Evolutionary conservation across 2,329 filamentous ascomycete species (phyloP).

Genomic region (Nemania serpens): DNA sequence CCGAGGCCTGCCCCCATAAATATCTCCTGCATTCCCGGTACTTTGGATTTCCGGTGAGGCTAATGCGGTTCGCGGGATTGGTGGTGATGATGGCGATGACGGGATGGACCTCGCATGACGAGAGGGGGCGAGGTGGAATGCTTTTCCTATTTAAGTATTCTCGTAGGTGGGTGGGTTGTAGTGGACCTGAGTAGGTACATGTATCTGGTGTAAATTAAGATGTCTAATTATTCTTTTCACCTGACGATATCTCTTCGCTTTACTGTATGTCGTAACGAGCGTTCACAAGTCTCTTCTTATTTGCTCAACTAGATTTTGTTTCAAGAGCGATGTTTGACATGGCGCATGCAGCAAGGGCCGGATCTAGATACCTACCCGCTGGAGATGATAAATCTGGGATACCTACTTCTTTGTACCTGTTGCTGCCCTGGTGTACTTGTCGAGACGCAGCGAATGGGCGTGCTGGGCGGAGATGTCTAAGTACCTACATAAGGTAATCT

Average conservation of each 20-base stretch:
- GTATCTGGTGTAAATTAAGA: too few relatives aligned
- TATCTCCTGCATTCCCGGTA: conserved; percentile 17
- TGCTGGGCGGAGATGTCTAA: too few relatives aligned
- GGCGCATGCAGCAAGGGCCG: conserved; percentile 12
- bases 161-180: neutral
- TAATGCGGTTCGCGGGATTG: neutral
- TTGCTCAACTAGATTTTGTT: neutral
- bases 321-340: conserved; percentile 8
- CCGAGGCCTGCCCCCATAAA: neutral
- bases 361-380: conserved; percentile 13
- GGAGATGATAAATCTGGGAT: neutral
- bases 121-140: neutral
- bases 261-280: too few relatives aligned
- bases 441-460: too few relatives aligned
- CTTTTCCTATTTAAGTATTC: neutral
- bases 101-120: neutral
- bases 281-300: conserved; percentile 4
- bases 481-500: too few relatives aligned
- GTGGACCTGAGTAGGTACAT: neutral
- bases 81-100: conserved; percentile 10
- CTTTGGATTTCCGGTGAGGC: conserved; percentile 18
- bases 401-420: too few relatives aligned
- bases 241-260: neutral
- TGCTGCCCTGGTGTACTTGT: too few relatives aligned
- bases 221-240: neutral